A percentile compares a stretch with the other conserved stretches of the same genome.
These are phyloP conservation scores for Aspergillus ibericus DNA, from an alignment of 2,329 filamentous ascomycete species.

Conservation along the genomic window DNA sequence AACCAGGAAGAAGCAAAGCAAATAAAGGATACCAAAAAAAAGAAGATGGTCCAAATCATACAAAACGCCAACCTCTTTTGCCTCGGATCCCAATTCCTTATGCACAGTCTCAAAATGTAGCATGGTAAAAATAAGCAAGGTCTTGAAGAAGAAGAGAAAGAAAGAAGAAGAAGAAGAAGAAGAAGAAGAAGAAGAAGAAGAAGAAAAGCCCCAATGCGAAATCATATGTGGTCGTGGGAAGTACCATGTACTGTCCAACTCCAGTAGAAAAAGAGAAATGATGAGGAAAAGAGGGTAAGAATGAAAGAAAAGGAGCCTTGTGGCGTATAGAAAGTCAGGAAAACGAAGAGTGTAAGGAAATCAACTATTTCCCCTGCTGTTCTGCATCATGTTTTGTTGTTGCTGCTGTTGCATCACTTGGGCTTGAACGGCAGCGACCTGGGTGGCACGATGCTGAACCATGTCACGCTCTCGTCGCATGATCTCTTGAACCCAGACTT, in stretches of 20 bases:
- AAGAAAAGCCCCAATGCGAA: background rate
- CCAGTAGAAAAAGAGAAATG: background rate
- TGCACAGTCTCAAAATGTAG: conserved; percentile 17
- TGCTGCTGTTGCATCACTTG: conserved; percentile 40
- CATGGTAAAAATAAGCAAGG: background rate
- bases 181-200: background rate
- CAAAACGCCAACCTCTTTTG: conserved; percentile 18
- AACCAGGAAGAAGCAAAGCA: background rate
- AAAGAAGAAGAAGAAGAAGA: too few relatives aligned
- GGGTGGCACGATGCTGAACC: conserved; percentile 32
- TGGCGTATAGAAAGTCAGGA: conserved; percentile 4
- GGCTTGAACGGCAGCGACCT: conserved; percentile 34
- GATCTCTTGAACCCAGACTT: conserved; percentile 38
- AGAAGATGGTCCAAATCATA: background rate
- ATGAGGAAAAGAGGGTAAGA: background rate
- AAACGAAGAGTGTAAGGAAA: background rate
- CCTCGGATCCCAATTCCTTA: conserved; percentile 11
- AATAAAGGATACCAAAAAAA: conserved; percentile 6
- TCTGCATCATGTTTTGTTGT: conserved; percentile 45
- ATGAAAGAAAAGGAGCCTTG: background rate
- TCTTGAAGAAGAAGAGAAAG: background rate
- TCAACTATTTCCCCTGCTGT: conserved; percentile 36
- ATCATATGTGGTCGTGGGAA: background rate
- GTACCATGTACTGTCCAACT: background rate
- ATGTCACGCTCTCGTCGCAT: conserved; percentile 40